Percentiles rank a stretch among this genome's conserved stretches.
phyloP scores from a whole-genome alignment of 2,329 filamentous ascomycete species.

The Aureobasidium zeae region DNA sequence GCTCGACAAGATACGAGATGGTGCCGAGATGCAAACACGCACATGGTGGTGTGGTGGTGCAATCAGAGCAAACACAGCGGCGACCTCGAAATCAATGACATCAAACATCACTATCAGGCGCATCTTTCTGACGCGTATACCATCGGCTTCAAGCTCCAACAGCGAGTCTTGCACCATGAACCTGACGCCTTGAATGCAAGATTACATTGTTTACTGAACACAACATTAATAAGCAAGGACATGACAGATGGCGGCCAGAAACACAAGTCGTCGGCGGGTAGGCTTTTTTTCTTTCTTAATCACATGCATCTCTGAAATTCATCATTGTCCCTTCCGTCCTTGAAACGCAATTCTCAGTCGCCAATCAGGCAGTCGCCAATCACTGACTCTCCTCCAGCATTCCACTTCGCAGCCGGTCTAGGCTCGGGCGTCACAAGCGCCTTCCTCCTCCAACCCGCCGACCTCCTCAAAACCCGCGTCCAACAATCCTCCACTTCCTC shows the following conservation, averaged over 20 bases:
- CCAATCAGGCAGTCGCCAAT: background rate
- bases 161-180: constrained; percentile 6
- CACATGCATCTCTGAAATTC: background rate
- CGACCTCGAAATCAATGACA: background rate
- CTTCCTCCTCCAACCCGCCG: constrained; percentile 84
- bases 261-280: constrained; percentile 19
- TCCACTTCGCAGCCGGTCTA: constrained; percentile 83
- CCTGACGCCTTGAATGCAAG: constrained; percentile 7
- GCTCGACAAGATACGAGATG: too few species aligned
- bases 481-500: constrained; percentile 69
- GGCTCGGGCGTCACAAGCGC: constrained; percentile 80
- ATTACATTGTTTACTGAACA: background rate
- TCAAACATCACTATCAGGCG: background rate
- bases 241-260: constrained; percentile 20
- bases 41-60: too few species aligned
- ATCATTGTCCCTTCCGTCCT: background rate
- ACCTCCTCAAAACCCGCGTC: constrained; percentile 91
- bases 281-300: background rate
- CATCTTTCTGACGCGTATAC: constrained; percentile 9
- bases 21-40: too few species aligned
- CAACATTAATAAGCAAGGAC: constrained; percentile 3
- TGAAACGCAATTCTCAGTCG: background rate
- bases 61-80: background rate
- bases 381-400: constrained; percentile 44
- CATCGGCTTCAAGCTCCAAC: background rate